These are phyloP conservation scores for Casuarina equisetifolia DNA, from an alignment of 306 rosid genomes.

Conservation along the genomic window DNA sequence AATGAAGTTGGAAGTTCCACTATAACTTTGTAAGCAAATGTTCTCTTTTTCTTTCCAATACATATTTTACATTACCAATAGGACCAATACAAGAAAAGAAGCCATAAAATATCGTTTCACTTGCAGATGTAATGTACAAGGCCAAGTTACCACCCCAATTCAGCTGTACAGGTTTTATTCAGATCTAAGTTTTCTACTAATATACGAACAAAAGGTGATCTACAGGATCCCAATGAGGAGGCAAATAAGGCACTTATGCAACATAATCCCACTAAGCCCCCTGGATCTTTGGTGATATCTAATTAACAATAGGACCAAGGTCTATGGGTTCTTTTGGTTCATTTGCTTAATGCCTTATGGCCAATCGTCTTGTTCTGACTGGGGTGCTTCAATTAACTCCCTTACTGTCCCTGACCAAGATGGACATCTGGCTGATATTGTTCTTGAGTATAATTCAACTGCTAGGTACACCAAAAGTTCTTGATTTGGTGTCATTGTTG, in stretches of 20 bases:
- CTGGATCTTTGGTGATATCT: neutral
- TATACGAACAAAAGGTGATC: neutral
- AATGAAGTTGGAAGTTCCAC: neutral
- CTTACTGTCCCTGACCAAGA: too few species aligned
- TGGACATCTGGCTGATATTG: too few species aligned
- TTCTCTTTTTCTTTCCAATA: neutral
- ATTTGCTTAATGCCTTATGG: neutral
- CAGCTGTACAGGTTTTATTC: neutral
- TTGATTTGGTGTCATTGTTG: too few species aligned
- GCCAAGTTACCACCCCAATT: neutral
- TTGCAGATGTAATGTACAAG: neutral
- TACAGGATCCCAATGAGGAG: neutral
- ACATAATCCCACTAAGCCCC: neutral
- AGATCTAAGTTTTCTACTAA: neutral
- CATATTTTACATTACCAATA: neutral
- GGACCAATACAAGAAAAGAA: neutral
- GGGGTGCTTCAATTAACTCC: too few species aligned
- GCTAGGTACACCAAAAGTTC: too few species aligned
- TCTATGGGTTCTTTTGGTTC: neutral
- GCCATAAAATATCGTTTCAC: neutral
- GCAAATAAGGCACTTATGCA: neutral
- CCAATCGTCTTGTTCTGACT: too few species aligned
- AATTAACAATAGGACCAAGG: neutral
- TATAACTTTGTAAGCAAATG: neutral
- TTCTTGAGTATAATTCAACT: too few species aligned